Evolutionary conservation across 805 yeast species (phyloP).

Genomic region (Clavispora santaluciae): DNA sequence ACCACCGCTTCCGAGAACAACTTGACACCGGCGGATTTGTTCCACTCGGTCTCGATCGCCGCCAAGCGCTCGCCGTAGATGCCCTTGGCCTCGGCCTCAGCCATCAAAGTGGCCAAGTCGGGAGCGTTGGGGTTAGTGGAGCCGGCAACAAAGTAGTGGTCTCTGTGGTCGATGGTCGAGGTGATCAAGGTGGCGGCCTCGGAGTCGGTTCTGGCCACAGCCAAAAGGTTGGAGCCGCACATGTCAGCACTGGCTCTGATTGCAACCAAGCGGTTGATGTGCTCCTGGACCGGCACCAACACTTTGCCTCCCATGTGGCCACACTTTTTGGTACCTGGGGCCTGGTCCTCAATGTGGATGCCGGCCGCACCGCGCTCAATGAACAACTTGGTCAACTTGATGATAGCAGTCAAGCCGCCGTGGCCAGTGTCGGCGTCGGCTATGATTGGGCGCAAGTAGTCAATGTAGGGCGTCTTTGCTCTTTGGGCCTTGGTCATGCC

Average conservation of each 20-base stretch:
- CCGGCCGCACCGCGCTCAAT: constrained; percentile 99
- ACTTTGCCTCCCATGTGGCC: constrained; percentile 99
- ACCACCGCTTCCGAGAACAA: constrained; percentile 88
- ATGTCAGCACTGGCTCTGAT: constrained; percentile 95
- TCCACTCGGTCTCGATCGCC: constrained; percentile 78
- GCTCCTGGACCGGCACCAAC: constrained; percentile 95
- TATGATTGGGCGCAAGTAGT: constrained; percentile 88
- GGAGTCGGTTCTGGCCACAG: constrained; percentile 94
- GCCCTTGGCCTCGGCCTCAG: constrained; percentile 76
- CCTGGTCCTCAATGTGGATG: constrained; percentile 97
- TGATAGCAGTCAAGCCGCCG: constrained; percentile 96
- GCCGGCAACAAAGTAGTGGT: constrained; percentile 89
- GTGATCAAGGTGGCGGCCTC: constrained; percentile 96
- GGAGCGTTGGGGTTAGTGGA: constrained; percentile 79
- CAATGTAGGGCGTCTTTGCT: constrained; percentile 66
- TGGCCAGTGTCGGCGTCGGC: constrained; percentile 99
- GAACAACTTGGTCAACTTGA: constrained; percentile 91
- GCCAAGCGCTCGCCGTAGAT: constrained; percentile 66
- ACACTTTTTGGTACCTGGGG: constrained; percentile 97
- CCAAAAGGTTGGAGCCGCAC: constrained; percentile 77
- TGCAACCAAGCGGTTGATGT: constrained; percentile 88
- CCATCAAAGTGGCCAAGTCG: constrained; percentile 72
- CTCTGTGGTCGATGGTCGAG: constrained; percentile 90
- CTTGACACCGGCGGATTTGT: constrained; percentile 73
- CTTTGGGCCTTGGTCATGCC: constrained; percentile 59